Evolutionary conservation across 2,329 filamentous ascomycete species (phyloP), one percentile per base, ranked within the genome.

Genomic region (Elsinoe batatas): DNA sequence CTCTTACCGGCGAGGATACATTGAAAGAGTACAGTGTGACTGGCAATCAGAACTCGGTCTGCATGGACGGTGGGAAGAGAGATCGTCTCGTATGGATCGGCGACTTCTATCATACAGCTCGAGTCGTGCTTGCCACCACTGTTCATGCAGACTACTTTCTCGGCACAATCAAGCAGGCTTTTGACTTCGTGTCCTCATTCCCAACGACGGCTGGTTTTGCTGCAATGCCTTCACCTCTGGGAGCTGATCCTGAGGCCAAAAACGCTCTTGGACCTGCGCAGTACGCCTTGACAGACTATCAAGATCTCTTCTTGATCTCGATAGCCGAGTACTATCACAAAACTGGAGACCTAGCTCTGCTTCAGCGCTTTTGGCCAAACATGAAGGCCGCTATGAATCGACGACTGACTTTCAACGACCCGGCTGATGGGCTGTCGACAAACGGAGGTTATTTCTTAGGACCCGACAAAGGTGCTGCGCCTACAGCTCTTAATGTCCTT

Each of bases 41-140:
- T 2, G 58, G 60, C 1, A 70, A 74, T 20, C 57, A 63, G 1
- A 60, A 62, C 4, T 67, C 68, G 1, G 65, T 72, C 7, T 75
- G 73, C 43, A 61, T 74, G 1, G 72, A 75, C 56, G 71, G 72
- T 2, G 66, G 68, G 0, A 74, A 74, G 57, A 63, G 72, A 5
- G 72, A 75, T 57, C 64, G 72, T 0, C 62, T 72, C 1, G 64
- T 73, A 4, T 74, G 72, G 72, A 64, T 68, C 2, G 72, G 72
- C 4, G 72, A 74, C 56, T 73, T 73, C 54, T 69, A 69, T 38
- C 71, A 75, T 58, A 74, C 73, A 0, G 61, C 67, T 1, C 64
- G 67, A 10, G 66, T 74, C 15, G 61, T 74, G 10, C 64, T 62
- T 0, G 62, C 64, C 1, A 69, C 66, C 6, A 74, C 72, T 1